These are phyloP conservation scores for Talaromyces trachyspermus DNA, from an alignment of 495 filamentous ascomycete genomes.

Conservation along the genomic window DNA sequence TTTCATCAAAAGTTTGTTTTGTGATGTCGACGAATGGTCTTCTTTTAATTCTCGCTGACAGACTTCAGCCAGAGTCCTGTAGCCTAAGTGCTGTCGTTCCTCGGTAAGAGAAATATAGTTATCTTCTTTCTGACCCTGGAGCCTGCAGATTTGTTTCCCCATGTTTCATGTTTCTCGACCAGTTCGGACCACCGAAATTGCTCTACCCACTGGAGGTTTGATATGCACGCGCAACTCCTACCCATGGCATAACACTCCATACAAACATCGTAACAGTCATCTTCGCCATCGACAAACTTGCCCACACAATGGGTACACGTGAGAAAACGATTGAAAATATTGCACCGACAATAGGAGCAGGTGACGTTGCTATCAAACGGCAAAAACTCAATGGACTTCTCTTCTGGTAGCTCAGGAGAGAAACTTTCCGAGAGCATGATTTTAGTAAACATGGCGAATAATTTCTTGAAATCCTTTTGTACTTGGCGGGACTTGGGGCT, in stretches of 20 bases:
- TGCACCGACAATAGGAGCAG: constrained; percentile 91
- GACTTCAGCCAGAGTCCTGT: constrained; percentile 76
- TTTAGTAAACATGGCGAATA: constrained; percentile 68
- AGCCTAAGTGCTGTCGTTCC: constrained; percentile 52
- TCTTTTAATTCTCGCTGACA: constrained; percentile 77
- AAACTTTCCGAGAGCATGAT: constrained; percentile 84
- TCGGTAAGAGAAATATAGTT: constrained; percentile 55
- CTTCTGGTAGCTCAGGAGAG: constrained; percentile 46
- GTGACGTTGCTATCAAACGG: constrained; percentile 82
- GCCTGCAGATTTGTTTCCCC: constrained; percentile 66
- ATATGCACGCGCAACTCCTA: constrained; percentile 80
- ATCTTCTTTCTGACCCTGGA: constrained; percentile 53
- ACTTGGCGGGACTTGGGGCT: constrained; percentile 57
- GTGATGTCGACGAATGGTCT: constrained; percentile 60
- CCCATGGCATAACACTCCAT: constrained; percentile 97
- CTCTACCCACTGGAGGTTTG: constrained; percentile 81
- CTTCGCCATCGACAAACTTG: constrained; percentile 47
- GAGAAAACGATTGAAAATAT: constrained; percentile 95
- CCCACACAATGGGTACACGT: constrained; percentile 74
- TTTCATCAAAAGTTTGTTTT: constrained; percentile 22
- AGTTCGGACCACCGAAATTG: constrained; percentile 82
- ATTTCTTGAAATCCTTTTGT: constrained; percentile 65
- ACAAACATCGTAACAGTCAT: constrained; percentile 87
- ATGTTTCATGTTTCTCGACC: constrained; percentile 68
- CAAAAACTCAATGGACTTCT: constrained; percentile 62